Percentiles rank a stretch among this genome's conserved stretches.
Conservation (phyloP, 2,329 filamentous ascomycete species). For the Lachnellula arida region DNA sequence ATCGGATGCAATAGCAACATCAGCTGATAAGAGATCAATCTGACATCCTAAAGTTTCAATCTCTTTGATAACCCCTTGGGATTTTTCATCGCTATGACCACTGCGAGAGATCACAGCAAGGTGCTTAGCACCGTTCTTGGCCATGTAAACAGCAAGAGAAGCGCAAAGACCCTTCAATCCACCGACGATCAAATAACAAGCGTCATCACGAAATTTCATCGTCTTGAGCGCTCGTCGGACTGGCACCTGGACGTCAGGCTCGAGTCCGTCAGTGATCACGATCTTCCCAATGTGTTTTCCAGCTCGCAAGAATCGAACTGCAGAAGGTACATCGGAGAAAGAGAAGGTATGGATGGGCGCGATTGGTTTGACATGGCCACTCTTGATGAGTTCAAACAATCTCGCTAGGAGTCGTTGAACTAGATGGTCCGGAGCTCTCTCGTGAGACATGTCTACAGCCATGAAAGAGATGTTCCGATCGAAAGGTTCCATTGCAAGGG, state of each 20-base stretch:
- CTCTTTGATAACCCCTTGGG: conserved; percentile 4
- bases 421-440: conserved; percentile 1
- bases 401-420: conserved; percentile 2
- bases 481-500: conserved; percentile 17
- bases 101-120: conserved; percentile 13
- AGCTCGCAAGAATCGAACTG: conserved; percentile 32
- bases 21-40: conserved; percentile 7
- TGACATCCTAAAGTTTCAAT: conserved; percentile 9
- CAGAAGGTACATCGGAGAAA: conserved; percentile 26
- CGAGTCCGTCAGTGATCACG: conserved; percentile 22
- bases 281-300: conserved; percentile 42
- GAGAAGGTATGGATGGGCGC: conserved; percentile 10
- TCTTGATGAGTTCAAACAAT: conserved; percentile 5
- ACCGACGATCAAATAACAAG: conserved; percentile 22
- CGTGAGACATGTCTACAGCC: conserved; percentile 20
- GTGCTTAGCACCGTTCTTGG: conserved; percentile 14
- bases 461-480: conserved; percentile 13
- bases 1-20: conserved; percentile 9
- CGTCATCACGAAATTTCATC: conserved; percentile 9
- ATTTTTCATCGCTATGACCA: conserved; percentile 13
- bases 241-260: neutral
- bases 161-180: conserved; percentile 20
- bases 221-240: conserved; percentile 14
- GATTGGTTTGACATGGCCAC: conserved; percentile 17
- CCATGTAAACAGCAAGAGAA: conserved; percentile 9